phyloP scores from a whole-genome alignment of 2,329 filamentous ascomycete species.

The Pestalotiopsis sp. region DNA sequence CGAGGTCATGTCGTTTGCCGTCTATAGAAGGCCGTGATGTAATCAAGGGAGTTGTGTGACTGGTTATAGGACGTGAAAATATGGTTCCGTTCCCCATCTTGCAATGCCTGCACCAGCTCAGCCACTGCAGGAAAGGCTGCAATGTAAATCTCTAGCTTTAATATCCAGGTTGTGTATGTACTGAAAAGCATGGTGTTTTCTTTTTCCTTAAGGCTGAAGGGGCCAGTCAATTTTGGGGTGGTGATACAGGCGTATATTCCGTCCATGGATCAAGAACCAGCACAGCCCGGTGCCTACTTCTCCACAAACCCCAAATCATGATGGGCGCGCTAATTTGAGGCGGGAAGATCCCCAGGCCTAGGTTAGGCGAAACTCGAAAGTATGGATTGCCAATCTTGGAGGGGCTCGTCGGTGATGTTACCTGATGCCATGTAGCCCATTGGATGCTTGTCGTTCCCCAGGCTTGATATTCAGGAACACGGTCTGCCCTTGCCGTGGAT shows the following conservation, averaged over 20 bases:
- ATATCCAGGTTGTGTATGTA: background rate
- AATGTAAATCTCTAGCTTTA: background rate
- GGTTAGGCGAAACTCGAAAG: background rate
- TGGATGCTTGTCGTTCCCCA: background rate
- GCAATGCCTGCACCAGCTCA: background rate
- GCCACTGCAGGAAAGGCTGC: background rate
- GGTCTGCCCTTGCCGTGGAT: background rate
- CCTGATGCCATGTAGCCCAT: background rate
- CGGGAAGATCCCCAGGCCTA: constrained; percentile 12
- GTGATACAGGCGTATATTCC: background rate
- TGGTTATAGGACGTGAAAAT: background rate
- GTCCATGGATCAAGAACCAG: background rate
- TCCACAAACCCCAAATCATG: constrained; percentile 9
- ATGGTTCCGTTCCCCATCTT: background rate
- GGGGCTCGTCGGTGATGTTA: constrained; percentile 4
- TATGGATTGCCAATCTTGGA: constrained; percentile 8
- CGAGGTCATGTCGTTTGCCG: background rate
- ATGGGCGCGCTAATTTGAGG: constrained; percentile 8
- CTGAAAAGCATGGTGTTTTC: background rate
- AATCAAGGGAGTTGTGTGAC: background rate
- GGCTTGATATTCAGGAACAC: constrained; percentile 2
- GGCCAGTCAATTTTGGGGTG: background rate
- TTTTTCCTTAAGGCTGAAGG: background rate
- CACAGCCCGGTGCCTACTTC: background rate
- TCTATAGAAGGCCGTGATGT: background rate